Conservation (phyloP, 73 alveolate species). For the Durusdinium trenchii region DNA sequence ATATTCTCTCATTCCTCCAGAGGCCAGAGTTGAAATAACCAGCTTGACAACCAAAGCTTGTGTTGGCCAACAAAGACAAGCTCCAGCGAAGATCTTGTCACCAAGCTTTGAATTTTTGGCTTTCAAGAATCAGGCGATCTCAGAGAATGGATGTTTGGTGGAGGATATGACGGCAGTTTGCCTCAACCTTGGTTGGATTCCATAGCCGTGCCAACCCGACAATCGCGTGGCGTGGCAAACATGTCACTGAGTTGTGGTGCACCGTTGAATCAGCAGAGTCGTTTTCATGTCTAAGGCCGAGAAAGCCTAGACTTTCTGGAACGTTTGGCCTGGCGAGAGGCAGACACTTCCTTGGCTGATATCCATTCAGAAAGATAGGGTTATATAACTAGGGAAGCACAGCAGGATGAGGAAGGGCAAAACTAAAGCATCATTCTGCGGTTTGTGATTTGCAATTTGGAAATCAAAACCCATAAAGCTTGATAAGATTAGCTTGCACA, state of each 20-base stretch:
- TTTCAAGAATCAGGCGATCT: background rate
- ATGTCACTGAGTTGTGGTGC: background rate
- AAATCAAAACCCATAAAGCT: too few relatives aligned
- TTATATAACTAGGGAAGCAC: too few relatives aligned
- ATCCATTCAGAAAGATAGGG: too few relatives aligned
- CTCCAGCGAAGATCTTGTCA: background rate
- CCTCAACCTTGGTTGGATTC: background rate
- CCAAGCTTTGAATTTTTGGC: background rate
- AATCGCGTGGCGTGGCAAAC: background rate
- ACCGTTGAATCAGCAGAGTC: background rate
- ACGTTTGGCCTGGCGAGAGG: conserved; percentile 23
- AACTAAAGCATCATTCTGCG: too few relatives aligned
- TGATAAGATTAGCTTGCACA: too few relatives aligned
- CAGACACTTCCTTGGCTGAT: background rate
- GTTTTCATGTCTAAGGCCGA: conserved; percentile 39
- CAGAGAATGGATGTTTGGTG: conserved; percentile 55
- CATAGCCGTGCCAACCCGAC: background rate
- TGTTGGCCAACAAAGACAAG: background rate
- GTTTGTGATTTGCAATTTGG: too few relatives aligned
- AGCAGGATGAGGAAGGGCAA: too few relatives aligned
- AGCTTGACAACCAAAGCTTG: background rate
- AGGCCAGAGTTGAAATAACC: background rate
- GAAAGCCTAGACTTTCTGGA: conserved; percentile 69
- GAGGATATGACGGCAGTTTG: conserved; percentile 61
- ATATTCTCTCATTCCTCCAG: background rate